These are phyloP conservation scores for Discostella pseudostelligera DNA, from an alignment of 108 stramenopile species.

Conservation along the genomic window DNA sequence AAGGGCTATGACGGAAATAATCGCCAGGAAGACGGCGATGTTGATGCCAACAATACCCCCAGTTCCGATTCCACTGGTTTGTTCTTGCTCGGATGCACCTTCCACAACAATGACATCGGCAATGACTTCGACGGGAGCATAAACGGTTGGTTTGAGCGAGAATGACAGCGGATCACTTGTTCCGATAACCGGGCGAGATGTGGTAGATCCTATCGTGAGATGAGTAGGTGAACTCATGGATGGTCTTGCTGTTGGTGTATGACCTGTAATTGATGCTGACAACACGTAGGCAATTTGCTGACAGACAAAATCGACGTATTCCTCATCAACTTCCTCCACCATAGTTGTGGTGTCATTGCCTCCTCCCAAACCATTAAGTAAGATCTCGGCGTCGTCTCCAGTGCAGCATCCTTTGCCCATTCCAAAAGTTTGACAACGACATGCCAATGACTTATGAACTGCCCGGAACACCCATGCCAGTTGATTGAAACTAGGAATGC, in stretches of 20 bases:
- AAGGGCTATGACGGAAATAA: background rate
- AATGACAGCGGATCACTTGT: background rate
- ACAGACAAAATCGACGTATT: conserved; percentile 1
- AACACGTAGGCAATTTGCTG: conserved; percentile 8
- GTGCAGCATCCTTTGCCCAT: conserved; percentile 9
- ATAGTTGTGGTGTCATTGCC: background rate
- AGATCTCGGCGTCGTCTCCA: conserved; percentile 1
- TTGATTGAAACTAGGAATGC: background rate
- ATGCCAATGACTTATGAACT: conserved; percentile 9
- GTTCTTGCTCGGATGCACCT: background rate
- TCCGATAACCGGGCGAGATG: background rate
- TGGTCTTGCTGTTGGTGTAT: background rate
- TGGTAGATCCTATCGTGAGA: background rate
- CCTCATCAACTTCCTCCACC: background rate
- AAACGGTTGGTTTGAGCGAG: background rate
- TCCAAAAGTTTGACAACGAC: conserved; percentile 3
- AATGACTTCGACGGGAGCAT: background rate
- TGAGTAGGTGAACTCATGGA: no score
- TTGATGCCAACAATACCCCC: conserved; percentile 1
- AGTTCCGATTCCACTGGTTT: background rate
- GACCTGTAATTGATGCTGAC: background rate
- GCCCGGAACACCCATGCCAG: conserved; percentile 7
- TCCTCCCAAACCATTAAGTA: background rate
- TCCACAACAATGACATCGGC: background rate
- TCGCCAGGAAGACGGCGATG: background rate